Percentiles rank a stretch among this genome's conserved stretches.
These are phyloP conservation scores for Pelargonium nanum DNA, from an alignment of 345 rosid genomes.

Conservation along the genomic window DNA sequence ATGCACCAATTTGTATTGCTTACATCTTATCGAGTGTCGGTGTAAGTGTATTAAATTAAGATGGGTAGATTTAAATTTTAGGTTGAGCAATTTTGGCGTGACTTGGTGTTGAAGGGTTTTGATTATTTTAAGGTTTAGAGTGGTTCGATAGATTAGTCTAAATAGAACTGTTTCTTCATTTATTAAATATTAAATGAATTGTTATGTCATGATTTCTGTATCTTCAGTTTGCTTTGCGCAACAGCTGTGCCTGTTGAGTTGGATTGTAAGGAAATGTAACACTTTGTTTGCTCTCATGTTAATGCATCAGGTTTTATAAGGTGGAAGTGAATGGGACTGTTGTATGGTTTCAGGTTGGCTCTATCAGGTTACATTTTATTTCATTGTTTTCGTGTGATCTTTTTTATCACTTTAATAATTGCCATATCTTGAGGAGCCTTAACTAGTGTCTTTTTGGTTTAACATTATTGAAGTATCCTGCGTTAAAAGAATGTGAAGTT, in stretches of 20 bases:
- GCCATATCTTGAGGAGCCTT: not conserved
- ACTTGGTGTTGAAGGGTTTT: not conserved
- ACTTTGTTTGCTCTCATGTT: not conserved
- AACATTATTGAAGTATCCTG: no score
- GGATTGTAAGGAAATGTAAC: not conserved
- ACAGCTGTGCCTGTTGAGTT: not conserved
- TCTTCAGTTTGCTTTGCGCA: not conserved
- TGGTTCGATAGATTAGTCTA: no score
- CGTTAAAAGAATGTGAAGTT: no score
- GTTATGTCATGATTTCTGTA: not conserved
- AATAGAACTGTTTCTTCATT: no score
- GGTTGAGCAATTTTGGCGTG: not conserved
- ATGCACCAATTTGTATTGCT: not conserved
- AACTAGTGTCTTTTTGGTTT: not conserved
- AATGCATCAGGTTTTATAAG: slow-evolving; percentile 59
- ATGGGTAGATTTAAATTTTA: no score
- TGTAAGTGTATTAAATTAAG: no score
- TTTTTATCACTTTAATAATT: not conserved
- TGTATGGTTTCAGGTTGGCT: slow-evolving; percentile 99
- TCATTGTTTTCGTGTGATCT: slow-evolving; percentile 17
- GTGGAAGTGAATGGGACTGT: slow-evolving; percentile 50
- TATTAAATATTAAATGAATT: not conserved
- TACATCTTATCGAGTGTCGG: no score
- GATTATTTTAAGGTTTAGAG: not conserved
- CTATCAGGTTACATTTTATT: slow-evolving; percentile 74